Evolutionary conservation across 495 filamentous ascomycete species (phyloP), one percentile per base, ranked within the genome.

Genomic region (Hypoxylon rickii): DNA sequence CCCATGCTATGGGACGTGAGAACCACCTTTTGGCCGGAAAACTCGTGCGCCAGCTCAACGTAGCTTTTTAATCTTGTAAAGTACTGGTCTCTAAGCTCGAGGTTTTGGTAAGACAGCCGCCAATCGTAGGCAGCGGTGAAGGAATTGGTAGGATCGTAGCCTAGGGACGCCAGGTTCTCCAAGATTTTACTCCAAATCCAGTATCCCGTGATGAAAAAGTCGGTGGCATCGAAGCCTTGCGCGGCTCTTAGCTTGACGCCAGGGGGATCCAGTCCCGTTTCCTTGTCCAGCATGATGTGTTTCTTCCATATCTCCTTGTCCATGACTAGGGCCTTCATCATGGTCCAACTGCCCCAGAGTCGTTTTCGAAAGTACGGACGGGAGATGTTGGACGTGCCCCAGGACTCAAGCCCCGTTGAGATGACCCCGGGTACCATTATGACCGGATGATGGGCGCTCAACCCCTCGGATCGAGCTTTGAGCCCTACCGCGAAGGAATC

Each of bases 171-270:
- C 42, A 98, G 76, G 64, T 98, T 97, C 66, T 98, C 93, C 19
- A 98, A 72, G 45, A 98, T 96, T 73, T 98, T 98, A 64, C 88
- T 96, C 94, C 95, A 98, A 54, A 98, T 97, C 94, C 94, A 98
- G 71, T 98, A 98, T 18, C 79, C 78, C 2, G 78, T 89, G 62
- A 89, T 89, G 68, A 91, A 92, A 72, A 97, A 97, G 75, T 98
- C 94, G n/a, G 94, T 91, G 6, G 94, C 95, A 70, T 98, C 94
- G 67, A 98, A 98, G 3, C 94, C 94, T 70, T 97, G 95, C 0
- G 95, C 92, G 17, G 94, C 92, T 36, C 95, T 85, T 10, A 98
- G 75, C 72, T 97, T 97, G 63, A 97, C 88, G 2, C 88, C 89
- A 0, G 91, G 89, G 1, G 94, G 94, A 70, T 98, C 94, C 32